These are phyloP conservation scores for Insectozyma bohioensis DNA, from an alignment of 1,139 yeast genomes.

Conservation along the genomic window DNA sequence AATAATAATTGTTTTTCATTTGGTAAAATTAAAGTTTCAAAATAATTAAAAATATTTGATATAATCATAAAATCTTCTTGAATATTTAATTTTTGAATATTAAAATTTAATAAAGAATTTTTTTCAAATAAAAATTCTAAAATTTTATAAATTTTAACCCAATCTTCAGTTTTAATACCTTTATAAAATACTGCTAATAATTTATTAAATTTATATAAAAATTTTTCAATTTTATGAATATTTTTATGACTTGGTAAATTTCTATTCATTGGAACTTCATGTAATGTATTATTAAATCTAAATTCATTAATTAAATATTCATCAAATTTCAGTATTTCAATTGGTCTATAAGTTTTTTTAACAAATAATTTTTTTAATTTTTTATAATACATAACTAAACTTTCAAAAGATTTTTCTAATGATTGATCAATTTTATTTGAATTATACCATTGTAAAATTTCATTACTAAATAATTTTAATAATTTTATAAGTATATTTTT, in stretches of 20 bases:
- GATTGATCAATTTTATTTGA: slow-evolving; percentile 42
- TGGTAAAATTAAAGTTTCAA: slow-evolving; percentile 55
- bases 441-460: slow-evolving; percentile 69
- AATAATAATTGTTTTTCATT: slow-evolving; percentile 44
- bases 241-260: slow-evolving; percentile 50
- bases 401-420: slow-evolving; percentile 46
- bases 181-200: slow-evolving; percentile 60
- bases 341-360: slow-evolving; percentile 77
- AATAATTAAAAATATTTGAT: slow-evolving; percentile 69
- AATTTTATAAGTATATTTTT: slow-evolving; percentile 65
- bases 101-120: slow-evolving; percentile 60
- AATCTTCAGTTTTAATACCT: slow-evolving; percentile 66
- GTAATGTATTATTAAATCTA: slow-evolving; percentile 40
- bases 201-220: slow-evolving; percentile 64
- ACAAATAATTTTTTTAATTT: slow-evolving; percentile 72
- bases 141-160: slow-evolving; percentile 75
- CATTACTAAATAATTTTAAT: slow-evolving; percentile 68
- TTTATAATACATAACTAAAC: slow-evolving; percentile 60
- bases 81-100: slow-evolving; percentile 38
- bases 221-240: slow-evolving; percentile 48
- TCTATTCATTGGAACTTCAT: slow-evolving; percentile 50
- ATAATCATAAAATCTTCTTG: slow-evolving; percentile 60
- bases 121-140: slow-evolving; percentile 62
- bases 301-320: slow-evolving; percentile 39
- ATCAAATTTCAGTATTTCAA: slow-evolving; percentile 40